Percentiles rank a stretch among this genome's conserved stretches.
Evolutionary conservation across 495 filamentous ascomycete genomes (phyloP).

Genomic region (Aspergillus nidulans): DNA sequence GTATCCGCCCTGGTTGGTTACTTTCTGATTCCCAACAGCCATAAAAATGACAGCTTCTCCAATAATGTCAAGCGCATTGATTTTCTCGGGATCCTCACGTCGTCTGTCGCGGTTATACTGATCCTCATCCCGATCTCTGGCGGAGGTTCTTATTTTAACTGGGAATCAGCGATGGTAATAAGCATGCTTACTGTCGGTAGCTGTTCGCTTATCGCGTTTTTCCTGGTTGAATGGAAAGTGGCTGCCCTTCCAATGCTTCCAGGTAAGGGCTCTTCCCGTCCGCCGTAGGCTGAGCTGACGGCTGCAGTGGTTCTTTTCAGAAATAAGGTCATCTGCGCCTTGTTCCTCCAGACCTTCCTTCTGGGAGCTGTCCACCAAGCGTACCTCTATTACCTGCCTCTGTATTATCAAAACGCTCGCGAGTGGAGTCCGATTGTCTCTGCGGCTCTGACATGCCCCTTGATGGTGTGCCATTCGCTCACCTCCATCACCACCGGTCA

Average conservation of each 20-base stretch:
- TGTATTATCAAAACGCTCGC: conserved; percentile 54
- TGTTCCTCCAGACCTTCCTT: conserved; percentile 57
- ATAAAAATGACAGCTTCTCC: conserved; percentile 28
- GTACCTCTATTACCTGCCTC: conserved; percentile 49
- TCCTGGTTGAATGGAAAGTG: conserved; percentile 55
- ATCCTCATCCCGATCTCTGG: conserved; percentile 62
- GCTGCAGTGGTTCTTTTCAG: conserved; percentile 39
- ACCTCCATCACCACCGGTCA: conserved; percentile 51
- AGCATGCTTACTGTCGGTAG: conserved; percentile 54
- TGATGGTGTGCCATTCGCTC: conserved; percentile 51
- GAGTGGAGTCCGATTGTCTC: conserved; percentile 46
- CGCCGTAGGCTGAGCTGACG: not conserved
- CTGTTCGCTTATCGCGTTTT: conserved; percentile 42
- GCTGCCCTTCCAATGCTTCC: conserved; percentile 58
- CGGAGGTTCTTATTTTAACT: conserved; percentile 56
- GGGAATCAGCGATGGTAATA: conserved; percentile 58
- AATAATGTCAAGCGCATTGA: conserved; percentile 53
- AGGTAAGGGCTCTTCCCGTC: conserved; percentile 27
- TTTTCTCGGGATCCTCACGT: conserved; percentile 47
- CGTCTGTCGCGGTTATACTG: conserved; percentile 50
- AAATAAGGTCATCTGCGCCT: conserved; percentile 45
- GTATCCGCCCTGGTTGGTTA: conserved; percentile 37
- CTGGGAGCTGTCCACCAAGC: conserved; percentile 56
- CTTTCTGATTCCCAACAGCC: conserved; percentile 40
- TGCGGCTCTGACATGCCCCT: conserved; percentile 46